Percentiles rank a stretch among this genome's conserved stretches.
phyloP scores from a whole-genome alignment of 2,329 filamentous ascomycete species.

The Fusarium verticillioides region DNA sequence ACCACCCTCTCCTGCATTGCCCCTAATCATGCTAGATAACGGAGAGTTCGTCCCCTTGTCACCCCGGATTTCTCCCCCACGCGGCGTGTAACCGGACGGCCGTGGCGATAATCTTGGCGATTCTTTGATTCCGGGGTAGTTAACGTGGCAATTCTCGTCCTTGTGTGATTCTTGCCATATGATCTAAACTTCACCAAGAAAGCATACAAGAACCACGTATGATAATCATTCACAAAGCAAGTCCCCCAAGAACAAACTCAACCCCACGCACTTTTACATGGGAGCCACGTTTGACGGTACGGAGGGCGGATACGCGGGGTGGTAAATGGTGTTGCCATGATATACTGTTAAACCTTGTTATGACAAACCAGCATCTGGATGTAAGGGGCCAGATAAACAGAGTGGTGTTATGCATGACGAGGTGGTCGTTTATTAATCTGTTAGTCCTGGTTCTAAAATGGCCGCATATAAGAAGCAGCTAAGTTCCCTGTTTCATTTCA shows the following conservation, averaged over 20 bases:
- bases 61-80: slow-evolving; percentile 30
- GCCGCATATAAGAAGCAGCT: slow-evolving; percentile 3
- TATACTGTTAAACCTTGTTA: slow-evolving; percentile 19
- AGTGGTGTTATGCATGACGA: slow-evolving; percentile 10
- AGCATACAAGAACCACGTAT: background rate
- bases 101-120: background rate
- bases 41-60: slow-evolving; percentile 20
- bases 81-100: slow-evolving; percentile 11
- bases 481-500: background rate
- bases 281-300: slow-evolving; percentile 9
- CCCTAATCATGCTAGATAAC: slow-evolving; percentile 27
- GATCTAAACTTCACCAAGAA: background rate
- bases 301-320: slow-evolving; percentile 19
- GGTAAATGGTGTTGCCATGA: slow-evolving; percentile 8
- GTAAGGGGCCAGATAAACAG: slow-evolving; percentile 12
- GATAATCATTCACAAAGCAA: background rate
- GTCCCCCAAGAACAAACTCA: background rate
- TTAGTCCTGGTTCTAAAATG: background rate
- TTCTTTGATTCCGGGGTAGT: background rate
- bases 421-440: slow-evolving; percentile 1
- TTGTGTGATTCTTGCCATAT: background rate
- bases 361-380: slow-evolving; percentile 5
- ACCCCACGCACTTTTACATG: slow-evolving; percentile 26
- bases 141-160: background rate
- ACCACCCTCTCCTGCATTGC: slow-evolving; percentile 4